phyloP scores from a whole-genome alignment of 1,284 basidiomycete genomes.

The Tilletia caries region DNA sequence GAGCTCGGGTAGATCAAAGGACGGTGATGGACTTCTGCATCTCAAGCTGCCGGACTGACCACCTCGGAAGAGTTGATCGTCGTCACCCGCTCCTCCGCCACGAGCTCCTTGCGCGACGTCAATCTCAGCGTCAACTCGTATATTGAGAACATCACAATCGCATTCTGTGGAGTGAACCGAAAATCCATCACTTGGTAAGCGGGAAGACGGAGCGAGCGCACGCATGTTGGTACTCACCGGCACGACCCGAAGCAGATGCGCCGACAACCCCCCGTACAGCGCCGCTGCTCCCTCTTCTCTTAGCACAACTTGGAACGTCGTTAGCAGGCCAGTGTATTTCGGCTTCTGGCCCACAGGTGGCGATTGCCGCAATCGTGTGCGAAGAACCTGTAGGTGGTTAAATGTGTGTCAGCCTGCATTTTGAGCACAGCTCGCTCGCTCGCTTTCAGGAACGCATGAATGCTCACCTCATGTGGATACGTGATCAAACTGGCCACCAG shows the following conservation, averaged over 20 bases:
- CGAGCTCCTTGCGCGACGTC: neutral
- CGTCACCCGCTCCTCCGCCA: neutral
- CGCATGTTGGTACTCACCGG: slow-evolving; percentile 58
- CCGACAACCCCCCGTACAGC: slow-evolving; percentile 86
- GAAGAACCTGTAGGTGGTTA: slow-evolving; percentile 65
- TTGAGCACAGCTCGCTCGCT: no score
- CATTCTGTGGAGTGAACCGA: slow-evolving; percentile 60
- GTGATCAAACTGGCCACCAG: slow-evolving; percentile 87
- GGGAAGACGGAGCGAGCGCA: no score
- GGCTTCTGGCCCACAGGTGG: slow-evolving; percentile 60
- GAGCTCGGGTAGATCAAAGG: no score
- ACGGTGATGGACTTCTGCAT: no score
- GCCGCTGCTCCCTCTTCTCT: slow-evolving; percentile 82
- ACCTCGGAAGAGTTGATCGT: neutral
- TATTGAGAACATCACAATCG: slow-evolving; percentile 85
- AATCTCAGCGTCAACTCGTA: slow-evolving; percentile 54
- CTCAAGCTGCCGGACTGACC: neutral
- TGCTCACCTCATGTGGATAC: slow-evolving; percentile 86
- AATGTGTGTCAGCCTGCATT: neutral
- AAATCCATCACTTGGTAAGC: neutral
- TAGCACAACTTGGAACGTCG: slow-evolving; percentile 80
- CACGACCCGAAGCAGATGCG: slow-evolving; percentile 92
- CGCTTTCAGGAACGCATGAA: slow-evolving; percentile 22
- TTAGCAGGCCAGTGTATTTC: slow-evolving; percentile 81
- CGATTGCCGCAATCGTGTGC: slow-evolving; percentile 81